Percentiles rank a stretch among this genome's conserved stretches.
phyloP scores from a whole-genome alignment of 202 grass and related monocot species.

The Setaria viridis region DNA sequence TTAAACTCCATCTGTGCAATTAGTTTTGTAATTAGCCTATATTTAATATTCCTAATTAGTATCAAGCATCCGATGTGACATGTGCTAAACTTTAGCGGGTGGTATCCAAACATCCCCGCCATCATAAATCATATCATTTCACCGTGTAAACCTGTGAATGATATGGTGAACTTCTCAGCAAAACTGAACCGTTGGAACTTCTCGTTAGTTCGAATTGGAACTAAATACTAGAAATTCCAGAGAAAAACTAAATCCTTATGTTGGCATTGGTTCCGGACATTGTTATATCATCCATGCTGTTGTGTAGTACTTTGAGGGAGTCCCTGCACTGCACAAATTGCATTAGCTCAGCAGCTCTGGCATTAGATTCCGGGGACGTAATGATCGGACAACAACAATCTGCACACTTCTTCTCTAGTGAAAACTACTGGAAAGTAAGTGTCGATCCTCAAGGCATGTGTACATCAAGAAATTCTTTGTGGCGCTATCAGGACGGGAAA shows the following conservation, averaged over 20 bases:
- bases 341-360: not conserved
- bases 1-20: no score
- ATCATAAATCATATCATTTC: not conserved
- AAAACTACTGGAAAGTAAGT: not conserved
- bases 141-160: not conserved
- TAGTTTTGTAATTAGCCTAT: no score
- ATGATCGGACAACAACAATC: not conserved
- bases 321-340: not conserved
- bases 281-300: constrained; percentile 15
- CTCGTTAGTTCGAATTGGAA: not conserved
- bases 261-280: not conserved
- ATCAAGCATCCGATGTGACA: no score
- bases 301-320: not conserved
- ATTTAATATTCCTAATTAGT: no score
- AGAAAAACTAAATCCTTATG: no score
- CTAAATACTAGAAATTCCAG: not conserved
- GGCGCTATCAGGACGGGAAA: constrained; percentile 22
- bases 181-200: not conserved
- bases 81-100: no score
- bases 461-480: constrained; percentile 33
- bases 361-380: not conserved
- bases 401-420: not conserved
- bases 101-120: not conserved
- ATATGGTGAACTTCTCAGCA: not conserved
- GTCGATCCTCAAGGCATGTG: not conserved